A percentile compares a stretch with the other conserved stretches of the same genome.
Evolutionary conservation across 805 yeast species (phyloP).

Genomic region (Teunomyces funiuensis): DNA sequence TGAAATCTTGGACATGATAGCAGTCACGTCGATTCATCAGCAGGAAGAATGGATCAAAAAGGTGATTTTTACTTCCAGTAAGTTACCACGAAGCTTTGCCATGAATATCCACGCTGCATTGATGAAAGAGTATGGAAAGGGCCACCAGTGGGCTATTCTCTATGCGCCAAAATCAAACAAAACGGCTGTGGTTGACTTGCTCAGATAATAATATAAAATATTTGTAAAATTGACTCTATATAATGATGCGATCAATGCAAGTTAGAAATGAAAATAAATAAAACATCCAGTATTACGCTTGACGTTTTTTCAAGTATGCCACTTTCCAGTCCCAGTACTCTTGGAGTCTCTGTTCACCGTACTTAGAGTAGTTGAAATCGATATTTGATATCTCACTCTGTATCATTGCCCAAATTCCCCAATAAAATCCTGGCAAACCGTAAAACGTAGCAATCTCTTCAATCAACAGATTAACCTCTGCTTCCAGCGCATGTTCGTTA

Average conservation of each 20-base stretch:
- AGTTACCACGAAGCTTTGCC: constrained; percentile 79
- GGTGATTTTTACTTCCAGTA: constrained; percentile 74
- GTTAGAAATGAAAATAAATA: constrained; percentile 2
- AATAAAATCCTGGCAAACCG: constrained; percentile 80
- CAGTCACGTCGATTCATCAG: constrained; percentile 69
- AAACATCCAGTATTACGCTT: background rate
- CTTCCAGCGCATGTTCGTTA: constrained; percentile 23
- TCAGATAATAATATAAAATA: constrained; percentile 11
- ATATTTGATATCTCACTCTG: constrained; percentile 67
- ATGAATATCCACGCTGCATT: constrained; percentile 70
- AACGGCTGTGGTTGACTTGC: constrained; percentile 39
- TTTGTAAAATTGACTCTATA: background rate
- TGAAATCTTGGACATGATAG: constrained; percentile 81
- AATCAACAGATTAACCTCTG: constrained; percentile 45
- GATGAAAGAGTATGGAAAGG: constrained; percentile 68
- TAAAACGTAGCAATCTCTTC: constrained; percentile 59
- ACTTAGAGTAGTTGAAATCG: constrained; percentile 67
- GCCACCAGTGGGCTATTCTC: constrained; percentile 72
- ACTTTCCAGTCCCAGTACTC: constrained; percentile 74
- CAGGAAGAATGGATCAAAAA: constrained; percentile 83
- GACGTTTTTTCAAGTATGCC: constrained; percentile 8
- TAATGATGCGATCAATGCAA: background rate
- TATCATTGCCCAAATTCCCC: constrained; percentile 85
- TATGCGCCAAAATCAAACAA: constrained; percentile 78
- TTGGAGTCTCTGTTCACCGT: constrained; percentile 56